Conservation (phyloP, 495 filamentous ascomycete genomes). For the Aspergillus carlsbadensis region DNA sequence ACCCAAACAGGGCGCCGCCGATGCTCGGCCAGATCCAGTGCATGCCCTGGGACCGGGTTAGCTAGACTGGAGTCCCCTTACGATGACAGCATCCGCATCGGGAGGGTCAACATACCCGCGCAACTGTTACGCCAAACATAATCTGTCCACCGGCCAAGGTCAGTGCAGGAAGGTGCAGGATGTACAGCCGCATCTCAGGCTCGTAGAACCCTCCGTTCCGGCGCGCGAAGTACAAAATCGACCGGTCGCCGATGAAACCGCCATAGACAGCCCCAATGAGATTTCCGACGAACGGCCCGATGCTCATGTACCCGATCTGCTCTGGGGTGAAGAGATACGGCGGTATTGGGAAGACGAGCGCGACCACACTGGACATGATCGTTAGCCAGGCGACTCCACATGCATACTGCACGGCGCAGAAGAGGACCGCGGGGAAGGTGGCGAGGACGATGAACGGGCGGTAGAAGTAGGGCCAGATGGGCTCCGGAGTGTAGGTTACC, state of each 20-base stretch:
- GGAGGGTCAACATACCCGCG: slow-evolving; percentile 29
- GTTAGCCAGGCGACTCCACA: slow-evolving; percentile 36
- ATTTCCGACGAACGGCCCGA: slow-evolving; percentile 42
- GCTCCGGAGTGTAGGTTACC: slow-evolving; percentile 26
- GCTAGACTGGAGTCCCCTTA: no score
- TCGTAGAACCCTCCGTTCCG: slow-evolving; percentile 43
- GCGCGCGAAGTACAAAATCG: slow-evolving; percentile 34
- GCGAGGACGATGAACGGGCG: slow-evolving; percentile 31
- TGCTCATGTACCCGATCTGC: slow-evolving; percentile 39
- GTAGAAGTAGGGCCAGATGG: slow-evolving; percentile 36
- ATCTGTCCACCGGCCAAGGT: slow-evolving; percentile 30
- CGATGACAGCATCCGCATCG: no score
- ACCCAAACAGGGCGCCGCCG: slow-evolving; percentile 34
- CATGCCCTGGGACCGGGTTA: slow-evolving; percentile 27
- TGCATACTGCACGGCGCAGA: slow-evolving; percentile 38
- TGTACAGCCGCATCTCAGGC: slow-evolving; percentile 44
- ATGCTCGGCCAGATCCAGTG: slow-evolving; percentile 36
- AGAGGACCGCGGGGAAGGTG: slow-evolving; percentile 42
- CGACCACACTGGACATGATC: slow-evolving; percentile 30
- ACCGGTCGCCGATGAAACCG: slow-evolving; percentile 41
- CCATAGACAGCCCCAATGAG: slow-evolving; percentile 37
- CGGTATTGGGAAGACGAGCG: slow-evolving; percentile 33
- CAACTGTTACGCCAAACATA: slow-evolving; percentile 36
- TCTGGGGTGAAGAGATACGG: slow-evolving; percentile 43
- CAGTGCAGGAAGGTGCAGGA: slow-evolving; percentile 31